Evolutionary conservation across 2,329 filamentous ascomycete species (phyloP).

Genomic region (Juglanconis juglandina): DNA sequence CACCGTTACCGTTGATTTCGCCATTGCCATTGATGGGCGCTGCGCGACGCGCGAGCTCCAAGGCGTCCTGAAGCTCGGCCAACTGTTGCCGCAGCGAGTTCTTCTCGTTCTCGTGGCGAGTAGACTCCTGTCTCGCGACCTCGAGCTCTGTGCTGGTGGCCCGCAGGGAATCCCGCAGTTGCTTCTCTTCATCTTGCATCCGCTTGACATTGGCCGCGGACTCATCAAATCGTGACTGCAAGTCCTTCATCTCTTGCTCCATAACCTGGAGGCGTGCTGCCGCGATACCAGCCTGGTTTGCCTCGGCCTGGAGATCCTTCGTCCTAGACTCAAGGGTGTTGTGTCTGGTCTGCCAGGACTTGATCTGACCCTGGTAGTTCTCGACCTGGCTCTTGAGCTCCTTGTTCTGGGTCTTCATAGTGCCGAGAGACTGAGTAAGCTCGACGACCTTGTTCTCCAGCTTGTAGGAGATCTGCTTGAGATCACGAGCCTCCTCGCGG

Average conservation of each 20-base stretch:
- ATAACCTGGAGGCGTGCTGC: constrained; percentile 85
- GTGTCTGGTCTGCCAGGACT: constrained; percentile 90
- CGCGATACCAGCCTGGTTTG: constrained; percentile 94
- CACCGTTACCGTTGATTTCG: constrained; percentile 55
- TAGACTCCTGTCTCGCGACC: constrained; percentile 69
- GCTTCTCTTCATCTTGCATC: constrained; percentile 89
- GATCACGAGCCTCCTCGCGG: constrained; percentile 92
- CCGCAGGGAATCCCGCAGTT: constrained; percentile 77
- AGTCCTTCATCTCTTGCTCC: constrained; percentile 92
- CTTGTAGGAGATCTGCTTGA: constrained; percentile 99
- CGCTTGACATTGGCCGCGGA: constrained; percentile 87
- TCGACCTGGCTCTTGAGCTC: constrained; percentile 81
- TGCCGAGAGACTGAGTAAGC: constrained; percentile 87
- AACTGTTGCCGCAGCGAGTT: constrained; percentile 81
- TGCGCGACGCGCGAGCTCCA: constrained; percentile 79
- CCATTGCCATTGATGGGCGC: constrained; percentile 67
- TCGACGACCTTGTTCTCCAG: constrained; percentile 99
- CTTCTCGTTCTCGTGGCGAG: constrained; percentile 80
- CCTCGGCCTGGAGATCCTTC: constrained; percentile 92
- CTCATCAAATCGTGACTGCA: constrained; percentile 86
- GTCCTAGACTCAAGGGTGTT: constrained; percentile 84
- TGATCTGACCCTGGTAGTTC: constrained; percentile 93
- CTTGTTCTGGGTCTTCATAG: constrained; percentile 94
- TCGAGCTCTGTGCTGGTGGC: constrained; percentile 79
- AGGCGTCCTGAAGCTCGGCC: constrained; percentile 83